Conservation (phyloP, 2,329 filamentous ascomycete genomes). For the Thielaviopsis punctulata region DNA sequence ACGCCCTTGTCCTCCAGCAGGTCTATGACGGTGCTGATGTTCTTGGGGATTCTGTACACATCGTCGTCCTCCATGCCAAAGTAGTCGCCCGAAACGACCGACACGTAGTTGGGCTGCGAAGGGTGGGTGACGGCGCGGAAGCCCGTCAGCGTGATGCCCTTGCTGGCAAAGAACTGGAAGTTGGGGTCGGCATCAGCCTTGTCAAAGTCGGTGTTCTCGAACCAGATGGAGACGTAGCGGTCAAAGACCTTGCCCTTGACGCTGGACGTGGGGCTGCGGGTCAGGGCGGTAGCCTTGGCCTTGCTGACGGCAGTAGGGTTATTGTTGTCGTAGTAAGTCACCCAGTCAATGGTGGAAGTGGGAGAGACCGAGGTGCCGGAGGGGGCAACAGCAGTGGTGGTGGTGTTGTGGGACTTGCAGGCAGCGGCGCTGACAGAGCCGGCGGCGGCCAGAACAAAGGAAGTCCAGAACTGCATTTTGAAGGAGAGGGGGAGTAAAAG, state of each 20-base stretch:
- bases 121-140: slow-evolving; percentile 51
- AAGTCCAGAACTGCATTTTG: slow-evolving; percentile 4
- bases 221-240: slow-evolving; percentile 55
- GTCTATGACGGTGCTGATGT: slow-evolving; percentile 51
- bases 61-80: slow-evolving; percentile 56
- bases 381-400: neutral
- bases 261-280: slow-evolving; percentile 40
- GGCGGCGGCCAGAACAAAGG: slow-evolving; percentile 16
- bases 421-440: slow-evolving; percentile 15
- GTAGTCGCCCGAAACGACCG: slow-evolving; percentile 51
- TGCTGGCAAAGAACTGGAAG: slow-evolving; percentile 17
- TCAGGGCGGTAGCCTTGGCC: slow-evolving; percentile 42
- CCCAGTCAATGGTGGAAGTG: slow-evolving; percentile 17
- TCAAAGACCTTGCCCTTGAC: slow-evolving; percentile 58
- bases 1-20: slow-evolving; percentile 48
- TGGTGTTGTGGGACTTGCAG: slow-evolving; percentile 2
- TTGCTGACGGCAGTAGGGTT: slow-evolving; percentile 31
- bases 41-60: slow-evolving; percentile 38
- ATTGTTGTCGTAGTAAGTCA: slow-evolving; percentile 33
- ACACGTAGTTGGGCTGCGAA: slow-evolving; percentile 60
- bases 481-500: neutral
- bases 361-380: neutral
- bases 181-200: slow-evolving; percentile 41
- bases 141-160: slow-evolving; percentile 20
- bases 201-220: slow-evolving; percentile 59